phyloP scores from a whole-genome alignment of 2,329 filamentous ascomycete genomes.

The Fusarium sp. region DNA sequence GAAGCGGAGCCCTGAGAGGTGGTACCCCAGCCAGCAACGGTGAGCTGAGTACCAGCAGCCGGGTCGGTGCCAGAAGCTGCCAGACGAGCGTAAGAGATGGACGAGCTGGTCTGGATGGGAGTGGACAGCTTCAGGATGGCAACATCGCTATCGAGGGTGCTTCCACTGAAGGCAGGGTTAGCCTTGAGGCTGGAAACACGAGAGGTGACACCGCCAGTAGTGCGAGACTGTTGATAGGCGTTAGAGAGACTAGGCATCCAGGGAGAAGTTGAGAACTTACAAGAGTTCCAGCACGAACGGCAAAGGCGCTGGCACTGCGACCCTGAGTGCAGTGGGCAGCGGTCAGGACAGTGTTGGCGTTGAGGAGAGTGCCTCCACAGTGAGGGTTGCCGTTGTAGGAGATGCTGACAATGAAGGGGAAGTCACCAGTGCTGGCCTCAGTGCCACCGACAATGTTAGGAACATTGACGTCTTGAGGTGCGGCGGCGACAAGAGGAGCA shows the following conservation, averaged over 20 bases:
- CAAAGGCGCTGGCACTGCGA: conserved; percentile 29
- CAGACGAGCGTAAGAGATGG: conserved; percentile 46
- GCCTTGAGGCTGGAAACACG: conserved; percentile 42
- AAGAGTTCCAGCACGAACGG: conserved; percentile 48
- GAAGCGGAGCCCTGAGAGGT: conserved; percentile 30
- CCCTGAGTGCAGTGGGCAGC: conserved; percentile 48
- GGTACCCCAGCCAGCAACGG: conserved; percentile 49
- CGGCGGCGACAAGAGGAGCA: conserved; percentile 32
- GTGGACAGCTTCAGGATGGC: conserved; percentile 50
- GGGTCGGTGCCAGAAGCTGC: conserved; percentile 48
- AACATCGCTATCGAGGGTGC: conserved; percentile 46
- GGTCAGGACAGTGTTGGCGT: conserved; percentile 52
- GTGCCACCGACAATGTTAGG: conserved; percentile 47
- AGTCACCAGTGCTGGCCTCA: conserved; percentile 46
- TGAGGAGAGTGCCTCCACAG: conserved; percentile 50
- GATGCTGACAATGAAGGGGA: conserved; percentile 52
- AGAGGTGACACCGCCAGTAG: conserved; percentile 47
- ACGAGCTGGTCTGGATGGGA: conserved; percentile 25
- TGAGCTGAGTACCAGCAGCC: conserved; percentile 27
- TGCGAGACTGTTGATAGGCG: conserved; percentile 28
- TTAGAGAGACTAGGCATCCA: background rate
- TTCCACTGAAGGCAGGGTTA: conserved; percentile 45
- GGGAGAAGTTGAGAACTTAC: conserved; percentile 17
- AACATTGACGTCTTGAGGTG: conserved; percentile 6
- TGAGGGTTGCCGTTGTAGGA: conserved; percentile 34